These are phyloP conservation scores for Citrullus colocynthis DNA, from an alignment of 306 rosid genomes.

Conservation along the genomic window DNA sequence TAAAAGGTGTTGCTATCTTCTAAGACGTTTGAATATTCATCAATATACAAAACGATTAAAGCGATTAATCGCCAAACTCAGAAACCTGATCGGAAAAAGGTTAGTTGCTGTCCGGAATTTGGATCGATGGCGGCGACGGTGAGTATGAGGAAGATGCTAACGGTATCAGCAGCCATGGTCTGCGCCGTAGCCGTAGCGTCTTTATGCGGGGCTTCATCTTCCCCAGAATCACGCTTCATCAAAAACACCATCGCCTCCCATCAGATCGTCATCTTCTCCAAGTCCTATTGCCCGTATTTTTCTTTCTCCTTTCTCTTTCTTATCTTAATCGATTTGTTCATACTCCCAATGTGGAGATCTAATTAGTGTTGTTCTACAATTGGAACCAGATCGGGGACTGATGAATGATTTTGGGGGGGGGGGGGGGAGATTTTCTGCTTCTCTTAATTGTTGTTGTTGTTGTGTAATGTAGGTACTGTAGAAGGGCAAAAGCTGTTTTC, in stretches of 20 bases:
- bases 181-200: slow-evolving; percentile 18
- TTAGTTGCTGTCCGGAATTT: not conserved
- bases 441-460: not conserved
- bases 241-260: slow-evolving; percentile 57
- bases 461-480: slow-evolving; percentile 52
- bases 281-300: slow-evolving; percentile 84
- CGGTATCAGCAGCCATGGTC: not conserved
- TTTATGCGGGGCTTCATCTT: slow-evolving; percentile 9
- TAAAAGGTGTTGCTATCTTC: not conserved
- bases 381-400: not conserved
- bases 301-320: not conserved
- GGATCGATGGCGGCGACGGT: not conserved
- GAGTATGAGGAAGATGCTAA: not conserved
- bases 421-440: not conserved
- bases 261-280: slow-evolving; percentile 81
- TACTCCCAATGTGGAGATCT: not conserved
- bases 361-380: not conserved
- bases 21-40: not conserved
- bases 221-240: slow-evolving; percentile 43
- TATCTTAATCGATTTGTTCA: not conserved
- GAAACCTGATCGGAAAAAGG: not conserved
- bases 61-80: not conserved
- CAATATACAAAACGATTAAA: not conserved
- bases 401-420: not conserved
- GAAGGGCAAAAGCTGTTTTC: slow-evolving; percentile 72